phyloP scores from a whole-genome alignment of 768 basidiomycete genomes.

The Thelephora aurantiotincta region DNA sequence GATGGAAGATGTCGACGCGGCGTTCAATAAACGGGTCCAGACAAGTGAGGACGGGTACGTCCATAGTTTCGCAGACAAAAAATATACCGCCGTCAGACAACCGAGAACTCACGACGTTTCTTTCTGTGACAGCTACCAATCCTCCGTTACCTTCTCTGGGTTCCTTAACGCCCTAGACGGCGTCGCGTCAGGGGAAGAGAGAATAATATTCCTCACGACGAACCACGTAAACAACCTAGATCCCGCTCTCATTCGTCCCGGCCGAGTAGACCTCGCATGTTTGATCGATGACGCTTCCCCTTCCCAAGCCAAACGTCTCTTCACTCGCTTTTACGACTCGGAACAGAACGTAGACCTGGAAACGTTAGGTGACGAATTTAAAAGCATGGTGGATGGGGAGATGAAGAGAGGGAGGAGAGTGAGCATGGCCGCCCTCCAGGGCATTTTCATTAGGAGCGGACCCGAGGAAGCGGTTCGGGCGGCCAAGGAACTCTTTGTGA shows the following conservation, averaged over 20 bases:
- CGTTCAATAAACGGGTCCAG: constrained; percentile 87
- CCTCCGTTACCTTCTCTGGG: constrained; percentile 93
- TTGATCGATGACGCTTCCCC: constrained; percentile 80
- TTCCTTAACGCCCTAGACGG: constrained; percentile 95
- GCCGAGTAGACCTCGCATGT: constrained; percentile 80
- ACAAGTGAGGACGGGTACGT: constrained; percentile 85
- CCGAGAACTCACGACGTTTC: neutral
- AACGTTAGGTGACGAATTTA: constrained; percentile 36
- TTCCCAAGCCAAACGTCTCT: constrained; percentile 63
- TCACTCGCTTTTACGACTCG: constrained; percentile 65
- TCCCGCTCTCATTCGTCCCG: constrained; percentile 89
- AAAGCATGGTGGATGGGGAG: constrained; percentile 38
- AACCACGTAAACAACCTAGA: constrained; percentile 86
- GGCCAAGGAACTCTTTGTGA: constrained; percentile 28
- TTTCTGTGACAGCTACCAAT: constrained; percentile 55
- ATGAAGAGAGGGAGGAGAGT: constrained; percentile 40
- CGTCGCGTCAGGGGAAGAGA: constrained; percentile 92
- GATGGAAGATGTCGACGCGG: constrained; percentile 95
- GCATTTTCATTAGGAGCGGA: constrained; percentile 75
- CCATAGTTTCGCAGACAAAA: neutral
- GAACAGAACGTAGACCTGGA: constrained; percentile 19
- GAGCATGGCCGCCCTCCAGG: constrained; percentile 96
- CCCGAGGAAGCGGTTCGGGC: constrained; percentile 39
- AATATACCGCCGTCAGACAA: constrained; percentile 8
- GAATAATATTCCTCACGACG: constrained; percentile 99